Percentiles rank a stretch among this genome's conserved stretches.
Conservation (phyloP, 371 early-diverging fungal species). For the Entomophthora muscae region DNA sequence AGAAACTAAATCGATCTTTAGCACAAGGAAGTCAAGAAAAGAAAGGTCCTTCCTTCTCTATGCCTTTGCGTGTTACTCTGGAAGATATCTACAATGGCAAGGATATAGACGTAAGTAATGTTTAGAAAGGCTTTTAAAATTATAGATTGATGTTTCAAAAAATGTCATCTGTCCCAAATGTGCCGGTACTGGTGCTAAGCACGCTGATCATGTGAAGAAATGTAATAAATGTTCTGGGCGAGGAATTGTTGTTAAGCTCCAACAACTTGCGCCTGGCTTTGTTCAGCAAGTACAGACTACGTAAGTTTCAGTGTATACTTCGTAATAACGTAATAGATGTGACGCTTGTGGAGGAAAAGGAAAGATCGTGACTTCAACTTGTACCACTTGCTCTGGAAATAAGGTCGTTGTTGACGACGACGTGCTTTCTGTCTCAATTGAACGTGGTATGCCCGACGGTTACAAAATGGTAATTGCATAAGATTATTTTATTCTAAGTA, state of each 20-base stretch:
- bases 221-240: conserved; percentile 65
- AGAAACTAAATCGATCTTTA: conserved; percentile 7
- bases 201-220: conserved; percentile 58
- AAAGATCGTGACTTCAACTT: conserved; percentile 54
- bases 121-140: not conserved
- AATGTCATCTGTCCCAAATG: conserved; percentile 85
- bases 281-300: conserved; percentile 82
- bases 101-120: conserved; percentile 37
- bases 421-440: conserved; percentile 58
- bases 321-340: conserved; percentile 27
- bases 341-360: conserved; percentile 81
- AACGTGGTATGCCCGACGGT: conserved; percentile 75
- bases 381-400: conserved; percentile 65
- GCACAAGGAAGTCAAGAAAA: conserved; percentile 29
- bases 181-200: conserved; percentile 80
- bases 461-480: conserved; percentile 35
- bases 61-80: conserved; percentile 61
- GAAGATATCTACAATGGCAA: conserved; percentile 79
- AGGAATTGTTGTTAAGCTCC: conserved; percentile 63
- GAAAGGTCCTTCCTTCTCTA: conserved; percentile 56
- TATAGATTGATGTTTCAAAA: conserved; percentile 60
- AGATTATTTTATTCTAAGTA: not conserved
- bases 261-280: conserved; percentile 81
- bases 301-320: conserved; percentile 16
- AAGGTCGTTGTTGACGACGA: conserved; percentile 73